Evolutionary conservation across 768 basidiomycete species (phyloP).

Genomic region (Boletus tomentosulus): DNA sequence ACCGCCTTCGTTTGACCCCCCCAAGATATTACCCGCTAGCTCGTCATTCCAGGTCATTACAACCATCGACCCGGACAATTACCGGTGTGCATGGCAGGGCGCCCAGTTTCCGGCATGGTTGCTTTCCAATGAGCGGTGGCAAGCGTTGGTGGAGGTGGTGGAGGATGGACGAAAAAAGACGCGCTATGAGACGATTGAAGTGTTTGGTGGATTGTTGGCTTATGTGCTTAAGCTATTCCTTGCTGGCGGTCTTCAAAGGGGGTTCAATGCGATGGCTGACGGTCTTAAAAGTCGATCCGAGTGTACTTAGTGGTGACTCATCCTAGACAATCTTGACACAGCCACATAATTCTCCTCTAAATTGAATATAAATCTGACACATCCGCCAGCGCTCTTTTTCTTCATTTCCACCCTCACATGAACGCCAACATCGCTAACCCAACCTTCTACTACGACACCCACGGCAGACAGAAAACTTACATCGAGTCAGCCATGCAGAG

Average conservation of each 20-base stretch:
- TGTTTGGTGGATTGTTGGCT: conserved; percentile 53
- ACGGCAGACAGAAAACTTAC: conserved; percentile 43
- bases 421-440: conserved; percentile 9
- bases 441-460: conserved; percentile 35
- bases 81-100: conserved; percentile 55
- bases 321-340: conserved; percentile 24
- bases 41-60: conserved; percentile 46
- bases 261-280: conserved; percentile 53
- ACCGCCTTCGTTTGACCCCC: conserved; percentile 52
- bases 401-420: conserved; percentile 12
- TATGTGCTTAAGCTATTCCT: conserved; percentile 48
- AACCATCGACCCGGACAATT: conserved; percentile 47
- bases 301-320: conserved; percentile 17
- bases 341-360: conserved; percentile 16
- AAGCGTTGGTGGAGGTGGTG: conserved; percentile 44
- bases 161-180: conserved; percentile 46
- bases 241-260: conserved; percentile 38
- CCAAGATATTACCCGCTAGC: conserved; percentile 28
- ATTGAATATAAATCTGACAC: conserved; percentile 18
- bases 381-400: neutral
- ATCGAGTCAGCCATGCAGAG: conserved; percentile 45
- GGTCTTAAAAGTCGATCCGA: conserved; percentile 54
- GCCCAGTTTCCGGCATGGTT: conserved; percentile 42
- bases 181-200: conserved; percentile 61
- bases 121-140: conserved; percentile 59